Evolutionary conservation across 352 stramenopile species (phyloP), one percentile per base, ranked within the genome.

Genomic region (Plasmopara viticola): DNA sequence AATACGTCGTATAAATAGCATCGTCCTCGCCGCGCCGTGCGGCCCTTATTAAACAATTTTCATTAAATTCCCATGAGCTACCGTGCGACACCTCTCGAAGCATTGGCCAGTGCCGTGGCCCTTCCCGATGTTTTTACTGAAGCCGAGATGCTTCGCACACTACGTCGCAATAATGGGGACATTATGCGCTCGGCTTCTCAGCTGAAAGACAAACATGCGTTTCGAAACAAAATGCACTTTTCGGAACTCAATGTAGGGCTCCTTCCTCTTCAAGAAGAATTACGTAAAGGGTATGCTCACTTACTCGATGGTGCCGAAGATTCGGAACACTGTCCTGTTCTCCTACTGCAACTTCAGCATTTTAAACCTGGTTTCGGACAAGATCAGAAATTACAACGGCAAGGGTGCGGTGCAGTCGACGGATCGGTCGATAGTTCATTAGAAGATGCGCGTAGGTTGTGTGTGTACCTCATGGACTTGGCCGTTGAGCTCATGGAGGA

Each of bases 401-500:
- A 88, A 50, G 69, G 68, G 2, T 44, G 70, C 28, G 77, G 74
- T 4, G 46, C 73, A 2, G 68, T 78, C 34, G 77, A 88, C 42
- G 74, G 72, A 8, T 78, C 70, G 9, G 60, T 50, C n/a, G 55
- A 52, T 31, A 87, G 74, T 40, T 84, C 75, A 28, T 44, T 90
- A 6, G 77, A 90, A 42, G 77, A 88, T 51, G 77, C 80, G 5
- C 63, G 80, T 0, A 56, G 80, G 15, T 62, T 86, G 2, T 84
- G 77, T 17, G 75, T 90, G 42, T 90, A 90, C 53, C 69, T 90
- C 41, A 77, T 88, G 70, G 78, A 86, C 38, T 56, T 90, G 25
- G 80, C 77, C 9, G 70, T 87, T 9, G 77, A 90, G 44, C 58
- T 62, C 30, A 86, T 90, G 74, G 79, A 90, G 42, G 77, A 86